Percentiles rank a stretch among this genome's conserved stretches.
Conservation (phyloP, 768 basidiomycete genomes). For the Leccinum variicolor region DNA sequence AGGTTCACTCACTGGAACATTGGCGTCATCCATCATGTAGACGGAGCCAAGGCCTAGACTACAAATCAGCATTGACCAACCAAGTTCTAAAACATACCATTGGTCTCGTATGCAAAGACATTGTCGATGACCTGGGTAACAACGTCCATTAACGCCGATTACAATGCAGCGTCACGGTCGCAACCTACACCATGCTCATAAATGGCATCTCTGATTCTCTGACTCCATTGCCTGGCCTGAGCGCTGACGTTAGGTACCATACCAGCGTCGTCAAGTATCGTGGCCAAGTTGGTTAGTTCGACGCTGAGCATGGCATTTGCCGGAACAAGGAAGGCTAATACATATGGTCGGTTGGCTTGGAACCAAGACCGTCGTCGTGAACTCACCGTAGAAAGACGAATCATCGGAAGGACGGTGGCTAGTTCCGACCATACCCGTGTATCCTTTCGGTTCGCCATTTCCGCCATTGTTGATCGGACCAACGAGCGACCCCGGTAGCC, state of each 20-base stretch:
- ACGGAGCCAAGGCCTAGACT: constrained; percentile 57
- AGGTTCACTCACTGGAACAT: constrained; percentile 60
- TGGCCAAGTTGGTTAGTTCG: constrained; percentile 58
- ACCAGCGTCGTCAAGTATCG: constrained; percentile 50
- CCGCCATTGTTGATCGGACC: constrained; percentile 65
- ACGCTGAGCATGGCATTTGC: constrained; percentile 84
- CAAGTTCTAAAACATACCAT: constrained; percentile 41
- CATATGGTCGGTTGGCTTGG: neutral
- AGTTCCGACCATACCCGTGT: constrained; percentile 72
- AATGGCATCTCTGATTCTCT: constrained; percentile 55
- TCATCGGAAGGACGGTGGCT: constrained; percentile 79
- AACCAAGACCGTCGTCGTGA: neutral
- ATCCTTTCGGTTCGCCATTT: constrained; percentile 73
- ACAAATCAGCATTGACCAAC: neutral
- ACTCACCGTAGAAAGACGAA: constrained; percentile 58
- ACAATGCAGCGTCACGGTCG: neutral
- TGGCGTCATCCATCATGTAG: constrained; percentile 85
- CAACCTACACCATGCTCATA: constrained; percentile 55
- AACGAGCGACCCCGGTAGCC: constrained; percentile 53
- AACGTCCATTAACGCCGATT: neutral
- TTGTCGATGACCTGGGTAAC: constrained; percentile 51
- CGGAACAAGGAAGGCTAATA: constrained; percentile 68
- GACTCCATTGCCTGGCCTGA: constrained; percentile 56
- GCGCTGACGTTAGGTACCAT: constrained; percentile 49
- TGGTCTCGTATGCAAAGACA: constrained; percentile 75